Base-by-base conservation (phyloP, 495 filamentous ascomycete species). In the Neurospora hispaniola region DNA sequence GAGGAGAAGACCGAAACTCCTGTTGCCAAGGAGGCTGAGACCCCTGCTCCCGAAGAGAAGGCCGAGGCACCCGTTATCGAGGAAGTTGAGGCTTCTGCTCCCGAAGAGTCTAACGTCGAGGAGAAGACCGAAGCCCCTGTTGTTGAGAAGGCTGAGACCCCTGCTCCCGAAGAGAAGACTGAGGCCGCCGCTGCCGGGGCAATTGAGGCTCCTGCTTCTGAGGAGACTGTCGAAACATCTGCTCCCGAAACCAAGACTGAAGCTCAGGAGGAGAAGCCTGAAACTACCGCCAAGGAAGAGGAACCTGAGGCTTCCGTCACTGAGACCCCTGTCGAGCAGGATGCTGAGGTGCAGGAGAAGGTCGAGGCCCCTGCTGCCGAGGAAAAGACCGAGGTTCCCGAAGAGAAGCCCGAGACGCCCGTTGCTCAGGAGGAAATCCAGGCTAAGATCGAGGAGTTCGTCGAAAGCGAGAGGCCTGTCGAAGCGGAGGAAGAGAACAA, bases 291-390 rank as follows among this genome's bases (percentile, higher is more conserved):
- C 27, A 66, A 66, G 14, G 14, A 31, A 27, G 27, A 66, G 23
- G 69, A n/a, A 23, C 2, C 43, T 16, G 62, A 54, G 4, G 14
- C 72, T 5, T 40, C 43, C 9, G 4, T 11, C 27, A 59, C 71
- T 44, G 72, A 72, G 39, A 27, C 71, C 14, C 44, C 70, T 31
- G 59, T 27, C 62, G 39, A 39, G 12, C 54, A 77, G 48, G 23
- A 66, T 43, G 73, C 71, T 12, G 72, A 74, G 23, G 9, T 39
- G 4, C 72, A 71, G 38, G 38, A 73, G 48, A 40, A 48, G 20
- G 7, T 68, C 4, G 41, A 73, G 39, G 72, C 69, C 5, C 43
- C 70, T 41, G 42, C 70, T 66, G 42, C 54, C 16, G 70, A 69
- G 20, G 42, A 73, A 44, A 44, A 74, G 44, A 27, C 62, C 10